Evolutionary conservation across 1,284 basidiomycete species (phyloP), one percentile per base, ranked within the genome.

Genomic region (Cutaneotrichosporon mucoides): DNA sequence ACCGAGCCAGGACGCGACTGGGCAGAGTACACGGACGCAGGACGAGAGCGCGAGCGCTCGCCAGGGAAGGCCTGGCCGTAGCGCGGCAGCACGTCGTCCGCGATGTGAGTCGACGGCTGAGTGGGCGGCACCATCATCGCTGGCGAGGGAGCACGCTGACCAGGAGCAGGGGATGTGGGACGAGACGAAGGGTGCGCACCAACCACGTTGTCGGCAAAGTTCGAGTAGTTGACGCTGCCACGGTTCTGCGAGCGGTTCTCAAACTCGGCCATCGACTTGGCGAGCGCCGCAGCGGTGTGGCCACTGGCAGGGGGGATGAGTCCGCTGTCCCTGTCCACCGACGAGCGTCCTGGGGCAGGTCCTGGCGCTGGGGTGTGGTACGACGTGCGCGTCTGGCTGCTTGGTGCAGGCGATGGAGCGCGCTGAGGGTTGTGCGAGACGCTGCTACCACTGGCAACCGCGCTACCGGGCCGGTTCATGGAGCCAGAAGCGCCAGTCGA

Each of bases 51-150:
- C 81, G 65, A 80, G 24, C 86, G 82, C 76, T 97, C 93, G 2
- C 90, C 91, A 1, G 92, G 93, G 75, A 97, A 84, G 0, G 88
- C 86, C 69, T 93, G 91, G 13, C 87, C 84, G 69, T 96, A 96
- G 64, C 86, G 83, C 5, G 81, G 81, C 8, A 93, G 75, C 2
- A 93, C 86, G n/a, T 87, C 84, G 66, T 90, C 88, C 5, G 85
- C 81, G 6, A 84, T 81, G 8, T 86, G 82, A 3, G 80, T 74
- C 2, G 80, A 64, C 0, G 81, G 75, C 44, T 83, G 80, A 0
- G 79, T 71, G 0, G 89, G 84, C 0, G 84, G 84, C 76, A 83
- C 80, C 85, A 91, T 92, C 74, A 93, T 85, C 11, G 72, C 72
- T 0, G 78, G 77, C 0, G 69, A 72, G 40, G 76, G 66, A 4